Evolutionary conservation across 2,329 filamentous ascomycete genomes (phyloP).

Genomic region (Trichoderma semiorbis): DNA sequence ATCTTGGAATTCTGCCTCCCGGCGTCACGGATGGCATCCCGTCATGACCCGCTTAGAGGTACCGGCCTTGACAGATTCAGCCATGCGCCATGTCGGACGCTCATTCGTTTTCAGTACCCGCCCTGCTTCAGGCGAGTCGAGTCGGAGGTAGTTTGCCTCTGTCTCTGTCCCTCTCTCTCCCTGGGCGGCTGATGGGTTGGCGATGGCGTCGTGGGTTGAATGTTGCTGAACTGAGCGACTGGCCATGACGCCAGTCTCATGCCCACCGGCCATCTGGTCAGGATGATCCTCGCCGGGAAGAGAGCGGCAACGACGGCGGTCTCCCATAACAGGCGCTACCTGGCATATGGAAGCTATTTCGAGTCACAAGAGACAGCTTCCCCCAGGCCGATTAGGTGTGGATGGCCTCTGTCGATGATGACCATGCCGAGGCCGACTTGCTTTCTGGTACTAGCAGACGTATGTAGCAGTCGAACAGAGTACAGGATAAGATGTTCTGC

Average conservation of each 20-base stretch:
- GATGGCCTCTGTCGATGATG: constrained; percentile 4
- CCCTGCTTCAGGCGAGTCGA: constrained; percentile 10
- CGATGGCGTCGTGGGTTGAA: constrained; percentile 16
- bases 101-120: constrained; percentile 14
- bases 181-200: constrained; percentile 11
- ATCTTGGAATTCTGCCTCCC: constrained; percentile 7
- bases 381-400: constrained; percentile 4
- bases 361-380: constrained; percentile 9
- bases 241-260: background rate
- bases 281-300: background rate
- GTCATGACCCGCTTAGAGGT: constrained; percentile 5
- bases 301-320: constrained; percentile 1
- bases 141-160: background rate
- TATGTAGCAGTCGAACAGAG: background rate
- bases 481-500: constrained; percentile 10
- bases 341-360: constrained; percentile 1
- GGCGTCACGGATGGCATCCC: constrained; percentile 12
- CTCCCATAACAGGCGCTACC: background rate
- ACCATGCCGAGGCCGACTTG: constrained; percentile 13
- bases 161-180: background rate
- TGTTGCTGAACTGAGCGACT: constrained; percentile 9
- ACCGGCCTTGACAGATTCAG: background rate
- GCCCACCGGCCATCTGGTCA: background rate
- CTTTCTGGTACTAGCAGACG: constrained; percentile 1
- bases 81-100: background rate